Percentiles rank a stretch among this genome's conserved stretches.
phyloP scores from a whole-genome alignment of 805 yeast species.

The Kodamaea neixiangensis region DNA sequence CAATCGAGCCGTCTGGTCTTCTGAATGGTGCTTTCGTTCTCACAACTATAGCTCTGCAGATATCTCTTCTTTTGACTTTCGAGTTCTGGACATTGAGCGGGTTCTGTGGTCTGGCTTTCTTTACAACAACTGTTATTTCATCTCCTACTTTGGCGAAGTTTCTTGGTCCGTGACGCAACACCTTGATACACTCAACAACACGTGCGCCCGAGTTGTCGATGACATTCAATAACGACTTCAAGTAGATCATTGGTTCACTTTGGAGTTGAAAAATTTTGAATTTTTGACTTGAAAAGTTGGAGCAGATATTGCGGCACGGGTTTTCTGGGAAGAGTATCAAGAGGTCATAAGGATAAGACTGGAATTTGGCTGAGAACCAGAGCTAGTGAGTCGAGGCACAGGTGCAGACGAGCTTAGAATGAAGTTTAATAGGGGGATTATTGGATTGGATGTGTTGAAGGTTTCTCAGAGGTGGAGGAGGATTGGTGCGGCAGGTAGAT shows the following conservation, averaged over 20 bases:
- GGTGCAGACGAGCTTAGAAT: not conserved
- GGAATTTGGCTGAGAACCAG: too few relatives aligned
- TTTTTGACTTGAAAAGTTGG: not conserved
- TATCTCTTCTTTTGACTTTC: slow-evolving; percentile 92
- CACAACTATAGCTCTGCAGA: slow-evolving; percentile 92
- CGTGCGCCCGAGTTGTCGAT: slow-evolving; percentile 96
- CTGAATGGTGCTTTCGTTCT: slow-evolving; percentile 79
- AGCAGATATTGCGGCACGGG: not conserved
- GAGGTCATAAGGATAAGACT: too few relatives aligned
- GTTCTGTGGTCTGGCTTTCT: slow-evolving; percentile 79
- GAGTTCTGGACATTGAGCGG: slow-evolving; percentile 69
- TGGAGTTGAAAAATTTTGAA: slow-evolving; percentile 2
- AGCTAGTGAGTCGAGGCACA: too few relatives aligned
- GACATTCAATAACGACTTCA: slow-evolving; percentile 84
- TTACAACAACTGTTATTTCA: slow-evolving; percentile 90
- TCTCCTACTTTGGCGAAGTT: slow-evolving; percentile 88
- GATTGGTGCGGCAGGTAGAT: not conserved
- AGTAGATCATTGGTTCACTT: slow-evolving; percentile 65
- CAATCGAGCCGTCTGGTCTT: slow-evolving; percentile 84
- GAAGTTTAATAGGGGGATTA: not conserved
- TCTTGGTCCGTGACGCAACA: slow-evolving; percentile 82
- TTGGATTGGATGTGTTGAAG: not conserved
- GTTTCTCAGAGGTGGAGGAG: not conserved
- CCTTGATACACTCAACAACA: slow-evolving; percentile 93
- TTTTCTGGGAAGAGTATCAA: not conserved